Evolutionary conservation across 768 basidiomycete genomes (phyloP), one percentile per base, ranked within the genome.

Genomic region (Hebeloma cylindrosporum): DNA sequence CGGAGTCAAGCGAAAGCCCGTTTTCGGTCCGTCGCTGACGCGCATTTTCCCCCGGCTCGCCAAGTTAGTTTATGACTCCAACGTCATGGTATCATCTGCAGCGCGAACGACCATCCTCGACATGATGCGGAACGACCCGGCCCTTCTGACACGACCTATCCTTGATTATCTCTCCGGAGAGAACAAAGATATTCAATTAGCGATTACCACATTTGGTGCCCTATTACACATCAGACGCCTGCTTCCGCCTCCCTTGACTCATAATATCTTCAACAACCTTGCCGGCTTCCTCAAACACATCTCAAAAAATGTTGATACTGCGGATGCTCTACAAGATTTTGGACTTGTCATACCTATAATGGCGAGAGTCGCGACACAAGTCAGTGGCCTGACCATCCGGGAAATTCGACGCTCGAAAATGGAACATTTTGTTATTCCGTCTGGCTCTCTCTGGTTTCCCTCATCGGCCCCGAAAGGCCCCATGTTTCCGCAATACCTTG

Each of bases 401-500:
- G 87, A 88, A 48, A 72, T 91, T 42, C 77, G 82, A 18, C 78
- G 83, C 36, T 79, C 84, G 9, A 90, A 89, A 56, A 64, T 86
- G 9, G 88, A 91, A 40, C 58, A 68, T 21, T 75, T 86, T 49
- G 64, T 88, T 29, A 71, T 88, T 20, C 87, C 88, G 0, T 78
- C 84, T 1, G 85, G 84, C 2, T 72, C 81, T 0, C 63, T 89
- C 6, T 88, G 85, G 85, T 88, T 86, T 52, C 58, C 75, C 1
- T 58, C 77, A 0, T 64, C 75, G 7, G 72, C 77, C n/a, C 82
- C 80, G 0, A 49, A 64, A 7, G 75, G 77, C 0, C 66, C 78
- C 2, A 81, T 85, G 79, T 86, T 87, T 53, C 85, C 86, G 13
- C 60, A 72, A 23, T 56, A 62, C 18, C 58, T 74, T 0, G 62